Conservation (phyloP, 2,329 filamentous ascomycete genomes). For the Apiospora arundinis region DNA sequence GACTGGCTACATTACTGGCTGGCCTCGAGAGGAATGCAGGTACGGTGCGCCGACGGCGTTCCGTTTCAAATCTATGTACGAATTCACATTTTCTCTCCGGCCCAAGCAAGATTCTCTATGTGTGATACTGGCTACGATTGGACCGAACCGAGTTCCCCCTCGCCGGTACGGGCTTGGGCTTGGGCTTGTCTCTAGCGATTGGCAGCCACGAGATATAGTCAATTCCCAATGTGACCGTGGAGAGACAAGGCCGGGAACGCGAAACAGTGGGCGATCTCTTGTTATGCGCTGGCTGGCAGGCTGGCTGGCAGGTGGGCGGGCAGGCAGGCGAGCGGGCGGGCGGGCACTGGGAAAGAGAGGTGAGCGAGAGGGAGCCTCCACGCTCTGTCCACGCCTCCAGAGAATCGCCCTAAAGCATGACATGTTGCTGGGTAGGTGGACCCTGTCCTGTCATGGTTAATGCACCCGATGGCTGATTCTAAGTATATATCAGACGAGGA, state of each 20-base stretch:
- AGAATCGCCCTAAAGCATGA: constrained; percentile 7
- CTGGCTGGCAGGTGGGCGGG: background rate
- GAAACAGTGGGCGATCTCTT: constrained; percentile 22
- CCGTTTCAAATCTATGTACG: constrained; percentile 8
- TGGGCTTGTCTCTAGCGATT: constrained; percentile 20
- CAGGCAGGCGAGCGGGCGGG: no score
- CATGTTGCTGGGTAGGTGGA: constrained; percentile 10
- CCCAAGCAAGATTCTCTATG: background rate
- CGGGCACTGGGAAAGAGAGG: background rate
- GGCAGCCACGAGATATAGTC: constrained; percentile 3
- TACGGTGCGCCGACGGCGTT: constrained; percentile 19
- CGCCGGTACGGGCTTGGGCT: background rate
- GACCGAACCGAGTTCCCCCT: background rate
- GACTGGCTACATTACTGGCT: constrained; percentile 9
- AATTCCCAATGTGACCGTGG: constrained; percentile 19
- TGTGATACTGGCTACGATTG: constrained; percentile 18
- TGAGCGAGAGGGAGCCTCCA: background rate
- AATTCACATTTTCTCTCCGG: background rate
- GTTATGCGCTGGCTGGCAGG: constrained; percentile 17
- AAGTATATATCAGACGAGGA: constrained; percentile 16
- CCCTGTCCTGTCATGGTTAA: constrained; percentile 9
- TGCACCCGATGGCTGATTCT: constrained; percentile 4
- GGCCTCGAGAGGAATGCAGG: constrained; percentile 18
- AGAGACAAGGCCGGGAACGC: constrained; percentile 17
- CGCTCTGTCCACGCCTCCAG: background rate